These are phyloP conservation scores for Eustoma russellianum DNA, from an alignment of 257 asterid genomes.

Conservation along the genomic window DNA sequence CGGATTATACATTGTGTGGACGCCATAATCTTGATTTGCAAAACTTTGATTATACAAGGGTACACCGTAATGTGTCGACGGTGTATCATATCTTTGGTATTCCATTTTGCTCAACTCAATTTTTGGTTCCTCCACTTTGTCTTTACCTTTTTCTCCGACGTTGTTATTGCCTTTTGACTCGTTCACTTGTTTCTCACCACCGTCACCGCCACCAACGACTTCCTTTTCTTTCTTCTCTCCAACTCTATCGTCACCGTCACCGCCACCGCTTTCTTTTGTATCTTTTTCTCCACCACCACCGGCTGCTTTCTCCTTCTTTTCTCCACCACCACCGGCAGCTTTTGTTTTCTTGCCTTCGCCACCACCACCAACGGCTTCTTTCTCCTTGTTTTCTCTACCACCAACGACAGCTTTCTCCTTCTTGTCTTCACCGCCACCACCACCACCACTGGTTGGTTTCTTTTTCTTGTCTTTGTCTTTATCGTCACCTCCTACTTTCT, in stretches of 20 bases:
- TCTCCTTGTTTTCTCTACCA: slow-evolving; percentile 2
- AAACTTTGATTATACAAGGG: slow-evolving; percentile 53
- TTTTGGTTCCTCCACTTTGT: slow-evolving; percentile 18
- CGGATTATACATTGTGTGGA: slow-evolving; percentile 17
- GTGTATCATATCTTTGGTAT: slow-evolving; percentile 23
- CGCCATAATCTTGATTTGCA: slow-evolving; percentile 50
- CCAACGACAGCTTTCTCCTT: slow-evolving; percentile 7
- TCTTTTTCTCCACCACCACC: slow-evolving; percentile 28
- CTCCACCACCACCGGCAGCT: too few relatives aligned
- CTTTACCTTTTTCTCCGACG: slow-evolving; percentile 27
- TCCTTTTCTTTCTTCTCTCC: slow-evolving; percentile 4
- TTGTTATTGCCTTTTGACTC: slow-evolving; percentile 18
- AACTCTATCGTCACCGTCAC: slow-evolving; percentile 1
- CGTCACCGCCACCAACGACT: slow-evolving; percentile 1
- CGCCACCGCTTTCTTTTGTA: slow-evolving; percentile 23
- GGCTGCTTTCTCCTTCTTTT: slow-evolving; percentile 1
- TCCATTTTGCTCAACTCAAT: slow-evolving; percentile 54
- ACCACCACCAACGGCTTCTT: slow-evolving; percentile 8
- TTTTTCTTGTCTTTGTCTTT: slow-evolving; percentile 16
- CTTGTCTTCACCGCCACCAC: slow-evolving; percentile 24
- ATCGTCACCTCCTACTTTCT: neutral
- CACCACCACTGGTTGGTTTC: slow-evolving; percentile 10
- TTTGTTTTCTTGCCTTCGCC: neutral
- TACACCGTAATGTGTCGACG: slow-evolving; percentile 36
- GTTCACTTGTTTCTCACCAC: slow-evolving; percentile 9